phyloP scores from a whole-genome alignment of 371 early-diverging fungal species.

The Chytridium lagenaria region DNA sequence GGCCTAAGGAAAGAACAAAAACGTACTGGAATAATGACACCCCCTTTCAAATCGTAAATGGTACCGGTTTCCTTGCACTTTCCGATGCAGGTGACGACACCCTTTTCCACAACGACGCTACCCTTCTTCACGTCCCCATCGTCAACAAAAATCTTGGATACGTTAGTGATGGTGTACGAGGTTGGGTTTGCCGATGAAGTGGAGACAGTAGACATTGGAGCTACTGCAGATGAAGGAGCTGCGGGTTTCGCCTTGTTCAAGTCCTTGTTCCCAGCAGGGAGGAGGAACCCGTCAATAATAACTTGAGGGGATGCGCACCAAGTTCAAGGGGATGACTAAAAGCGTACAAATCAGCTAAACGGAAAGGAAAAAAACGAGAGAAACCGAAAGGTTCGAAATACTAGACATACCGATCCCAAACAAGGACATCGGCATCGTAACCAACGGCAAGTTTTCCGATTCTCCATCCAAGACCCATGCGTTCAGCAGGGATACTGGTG shows the following conservation, averaged over 20 bases:
- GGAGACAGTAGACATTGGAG: not conserved
- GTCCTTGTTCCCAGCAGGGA: not conserved
- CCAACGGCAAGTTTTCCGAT: slow-evolving; percentile 72
- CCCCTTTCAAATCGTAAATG: slow-evolving; percentile 36
- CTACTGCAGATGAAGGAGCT: not conserved
- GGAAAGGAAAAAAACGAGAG: no score
- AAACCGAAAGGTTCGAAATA: no score
- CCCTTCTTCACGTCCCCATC: slow-evolving; percentile 8
- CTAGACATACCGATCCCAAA: slow-evolving; percentile 53
- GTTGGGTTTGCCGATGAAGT: not conserved
- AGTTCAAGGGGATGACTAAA: slow-evolving; percentile 69
- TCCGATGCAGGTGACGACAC: slow-evolving; percentile 45
- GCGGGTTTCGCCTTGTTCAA: no score
- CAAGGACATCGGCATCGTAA: slow-evolving; percentile 83
- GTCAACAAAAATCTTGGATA: slow-evolving; percentile 22
- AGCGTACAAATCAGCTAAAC: no score
- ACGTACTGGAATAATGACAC: slow-evolving; percentile 36
- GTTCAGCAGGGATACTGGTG: slow-evolving; percentile 77
- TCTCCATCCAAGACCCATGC: slow-evolving; percentile 72
- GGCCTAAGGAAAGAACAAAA: not conserved
- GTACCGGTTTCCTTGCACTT: slow-evolving; percentile 23
- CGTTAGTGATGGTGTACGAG: slow-evolving; percentile 34
- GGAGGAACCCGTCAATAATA: slow-evolving; percentile 69
- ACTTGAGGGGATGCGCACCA: slow-evolving; percentile 79
- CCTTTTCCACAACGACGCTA: slow-evolving; percentile 39